Conservation (phyloP, 176 grass and related monocot species). For the Phyllostachys edulis region DNA sequence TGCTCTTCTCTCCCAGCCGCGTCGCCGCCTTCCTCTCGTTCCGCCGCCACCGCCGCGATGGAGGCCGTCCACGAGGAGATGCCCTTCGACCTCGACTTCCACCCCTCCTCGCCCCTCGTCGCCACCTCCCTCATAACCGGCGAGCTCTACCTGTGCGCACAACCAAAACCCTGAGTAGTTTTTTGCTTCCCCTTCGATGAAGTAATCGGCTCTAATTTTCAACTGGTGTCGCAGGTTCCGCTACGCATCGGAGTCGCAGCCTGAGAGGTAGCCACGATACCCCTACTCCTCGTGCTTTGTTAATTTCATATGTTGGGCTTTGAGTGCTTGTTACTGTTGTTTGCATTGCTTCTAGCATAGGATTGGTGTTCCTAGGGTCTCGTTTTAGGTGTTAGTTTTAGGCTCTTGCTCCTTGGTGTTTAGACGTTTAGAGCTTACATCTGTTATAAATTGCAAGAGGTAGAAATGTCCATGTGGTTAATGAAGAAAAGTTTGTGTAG, state of each 20-base stretch:
- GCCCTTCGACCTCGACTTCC: constrained; percentile 87
- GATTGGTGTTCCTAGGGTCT: neutral
- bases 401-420: neutral
- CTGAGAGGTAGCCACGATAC: constrained; percentile 50
- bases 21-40: neutral
- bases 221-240: constrained; percentile 47
- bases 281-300: neutral
- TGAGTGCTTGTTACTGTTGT: neutral
- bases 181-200: neutral
- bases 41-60: constrained; percentile 48
- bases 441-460: neutral
- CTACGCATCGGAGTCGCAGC: constrained; percentile 53
- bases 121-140: constrained; percentile 77
- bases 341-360: neutral
- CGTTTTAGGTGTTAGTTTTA: neutral
- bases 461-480: neutral
- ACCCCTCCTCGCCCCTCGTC: constrained; percentile 70
- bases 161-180: neutral
- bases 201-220: constrained; percentile 10
- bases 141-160: constrained; percentile 64
- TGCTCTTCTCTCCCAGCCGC: neutral
- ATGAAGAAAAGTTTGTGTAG: neutral
- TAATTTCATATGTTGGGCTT: neutral
- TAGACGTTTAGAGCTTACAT: neutral
- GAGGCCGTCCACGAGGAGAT: constrained; percentile 70